Conservation (phyloP, 441 rosid species). For the Euphorbia schlechtendalii region DNA sequence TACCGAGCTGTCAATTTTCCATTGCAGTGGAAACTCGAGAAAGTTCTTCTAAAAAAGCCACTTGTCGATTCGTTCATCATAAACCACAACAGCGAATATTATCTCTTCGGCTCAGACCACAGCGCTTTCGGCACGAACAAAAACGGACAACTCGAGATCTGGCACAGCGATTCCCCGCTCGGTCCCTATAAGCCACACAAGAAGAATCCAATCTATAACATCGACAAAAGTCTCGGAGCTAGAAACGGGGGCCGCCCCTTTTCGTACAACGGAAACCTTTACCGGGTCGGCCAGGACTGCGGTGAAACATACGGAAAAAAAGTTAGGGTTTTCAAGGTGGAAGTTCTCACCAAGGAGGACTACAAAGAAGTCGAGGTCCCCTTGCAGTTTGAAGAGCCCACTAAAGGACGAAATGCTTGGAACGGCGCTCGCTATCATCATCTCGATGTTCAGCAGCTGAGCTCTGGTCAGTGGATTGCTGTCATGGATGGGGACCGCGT, state of each 20-base stretch:
- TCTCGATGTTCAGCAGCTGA: slow-evolving; percentile 67
- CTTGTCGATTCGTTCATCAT: slow-evolving; percentile 64
- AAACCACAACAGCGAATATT: slow-evolving; percentile 52
- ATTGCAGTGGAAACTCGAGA: slow-evolving; percentile 66
- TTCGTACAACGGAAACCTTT: slow-evolving; percentile 54
- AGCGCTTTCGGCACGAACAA: slow-evolving; percentile 56
- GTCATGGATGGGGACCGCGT: slow-evolving; percentile 90
- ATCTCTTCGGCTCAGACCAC: slow-evolving; percentile 90
- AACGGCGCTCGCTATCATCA: slow-evolving; percentile 83
- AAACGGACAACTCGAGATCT: slow-evolving; percentile 84
- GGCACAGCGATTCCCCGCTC: slow-evolving; percentile 77
- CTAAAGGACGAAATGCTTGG: slow-evolving; percentile 74
- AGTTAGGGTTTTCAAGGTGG: slow-evolving; percentile 56
- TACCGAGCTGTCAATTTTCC: slow-evolving; percentile 81
- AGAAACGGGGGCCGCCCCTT: slow-evolving; percentile 95
- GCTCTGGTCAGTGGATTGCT: slow-evolving; percentile 78
- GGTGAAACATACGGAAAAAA: slow-evolving; percentile 76
- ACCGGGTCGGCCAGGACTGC: slow-evolving; percentile 91
- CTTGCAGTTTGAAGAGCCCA: slow-evolving; percentile 35
- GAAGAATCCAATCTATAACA: slow-evolving; percentile 75
- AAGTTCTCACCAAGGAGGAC: slow-evolving; percentile 52
- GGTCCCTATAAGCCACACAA: slow-evolving; percentile 95
- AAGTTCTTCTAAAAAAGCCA: slow-evolving; percentile 61
- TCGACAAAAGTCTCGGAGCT: slow-evolving; percentile 54
- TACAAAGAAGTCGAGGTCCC: slow-evolving; percentile 78